A percentile compares a stretch with the other conserved stretches of the same genome.
These are phyloP conservation scores for Phytophthora ohioensis DNA, from an alignment of 352 stramenopile genomes.

Conservation along the genomic window DNA sequence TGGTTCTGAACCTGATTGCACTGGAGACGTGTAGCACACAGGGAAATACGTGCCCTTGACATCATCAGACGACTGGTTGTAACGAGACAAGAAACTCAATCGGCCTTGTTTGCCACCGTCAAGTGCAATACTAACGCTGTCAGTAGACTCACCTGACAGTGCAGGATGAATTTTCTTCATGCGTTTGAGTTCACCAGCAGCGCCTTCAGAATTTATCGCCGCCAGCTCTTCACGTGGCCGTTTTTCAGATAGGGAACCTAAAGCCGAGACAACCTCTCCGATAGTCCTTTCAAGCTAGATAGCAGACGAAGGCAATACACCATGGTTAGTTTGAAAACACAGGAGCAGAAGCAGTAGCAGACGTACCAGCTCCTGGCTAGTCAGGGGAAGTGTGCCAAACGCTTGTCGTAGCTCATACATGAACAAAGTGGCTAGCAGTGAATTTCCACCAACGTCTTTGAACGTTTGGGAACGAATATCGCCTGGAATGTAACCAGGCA, in stretches of 20 bases:
- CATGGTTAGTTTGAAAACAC: slow-evolving; percentile 11
- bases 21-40: slow-evolving; percentile 14
- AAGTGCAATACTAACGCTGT: not conserved
- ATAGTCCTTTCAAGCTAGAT: slow-evolving; percentile 39
- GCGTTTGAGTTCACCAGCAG: slow-evolving; percentile 20
- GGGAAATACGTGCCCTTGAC: slow-evolving; percentile 23
- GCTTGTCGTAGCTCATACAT: slow-evolving; percentile 48
- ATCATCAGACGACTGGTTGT: slow-evolving; percentile 36
- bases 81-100: slow-evolving; percentile 34
- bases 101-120: not conserved
- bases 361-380: slow-evolving; percentile 41
- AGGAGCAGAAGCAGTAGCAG: not conserved
- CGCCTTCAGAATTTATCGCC: not conserved
- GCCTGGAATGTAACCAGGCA: not conserved
- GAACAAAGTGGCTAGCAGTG: slow-evolving; percentile 58
- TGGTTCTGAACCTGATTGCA: not conserved
- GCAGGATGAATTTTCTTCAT: slow-evolving; percentile 19
- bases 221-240: not conserved
- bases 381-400: slow-evolving; percentile 12
- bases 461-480: slow-evolving; percentile 36
- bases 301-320: not conserved
- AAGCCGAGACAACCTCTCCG: slow-evolving; percentile 13
- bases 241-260: slow-evolving; percentile 1
- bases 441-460: slow-evolving; percentile 61
- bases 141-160: not conserved